A percentile compares a stretch with the other conserved stretches of the same genome.
These are phyloP conservation scores for Echinochloa phyllopogon DNA, from an alignment of 176 grass and related monocot genomes.

Conservation along the genomic window DNA sequence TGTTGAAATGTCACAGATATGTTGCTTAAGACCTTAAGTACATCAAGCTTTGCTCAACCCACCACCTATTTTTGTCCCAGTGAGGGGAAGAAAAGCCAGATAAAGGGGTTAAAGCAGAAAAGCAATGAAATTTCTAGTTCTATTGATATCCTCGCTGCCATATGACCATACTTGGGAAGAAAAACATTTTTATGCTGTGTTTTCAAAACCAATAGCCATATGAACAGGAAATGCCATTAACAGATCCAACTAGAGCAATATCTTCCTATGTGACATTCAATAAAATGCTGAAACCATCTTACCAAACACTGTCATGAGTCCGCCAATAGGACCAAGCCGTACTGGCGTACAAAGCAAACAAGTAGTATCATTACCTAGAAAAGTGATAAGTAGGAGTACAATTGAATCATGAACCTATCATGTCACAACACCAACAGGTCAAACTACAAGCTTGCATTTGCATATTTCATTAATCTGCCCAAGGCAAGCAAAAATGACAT, in stretches of 20 bases:
- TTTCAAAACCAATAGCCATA: constrained; percentile 19
- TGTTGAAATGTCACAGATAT: constrained; percentile 9
- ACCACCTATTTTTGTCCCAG: constrained; percentile 2
- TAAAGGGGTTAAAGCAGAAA: constrained; percentile 12
- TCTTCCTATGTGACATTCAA: constrained; percentile 9
- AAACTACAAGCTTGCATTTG: constrained; percentile 16
- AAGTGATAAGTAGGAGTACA: not conserved
- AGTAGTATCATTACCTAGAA: not conserved
- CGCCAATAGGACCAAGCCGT: not conserved
- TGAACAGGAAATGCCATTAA: not conserved
- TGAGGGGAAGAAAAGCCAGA: constrained; percentile 17
- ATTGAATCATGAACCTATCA: constrained; percentile 10
- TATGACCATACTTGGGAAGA: constrained; percentile 2
- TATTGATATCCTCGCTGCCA: not conserved
- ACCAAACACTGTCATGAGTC: not conserved
- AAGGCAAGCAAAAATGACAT: constrained; percentile 30
- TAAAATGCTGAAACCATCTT: not conserved
- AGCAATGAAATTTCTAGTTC: not conserved
- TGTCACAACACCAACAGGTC: constrained; percentile 4
- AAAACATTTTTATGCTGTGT: not conserved
- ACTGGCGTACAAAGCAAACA: too few species aligned
- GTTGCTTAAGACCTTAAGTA: constrained; percentile 19
- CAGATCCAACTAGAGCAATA: not conserved
- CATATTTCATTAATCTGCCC: constrained; percentile 30
- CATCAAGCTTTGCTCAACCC: constrained; percentile 12